Evolutionary conservation across 768 basidiomycete genomes (phyloP).

Genomic region (Leucogyrophana mollusca): DNA sequence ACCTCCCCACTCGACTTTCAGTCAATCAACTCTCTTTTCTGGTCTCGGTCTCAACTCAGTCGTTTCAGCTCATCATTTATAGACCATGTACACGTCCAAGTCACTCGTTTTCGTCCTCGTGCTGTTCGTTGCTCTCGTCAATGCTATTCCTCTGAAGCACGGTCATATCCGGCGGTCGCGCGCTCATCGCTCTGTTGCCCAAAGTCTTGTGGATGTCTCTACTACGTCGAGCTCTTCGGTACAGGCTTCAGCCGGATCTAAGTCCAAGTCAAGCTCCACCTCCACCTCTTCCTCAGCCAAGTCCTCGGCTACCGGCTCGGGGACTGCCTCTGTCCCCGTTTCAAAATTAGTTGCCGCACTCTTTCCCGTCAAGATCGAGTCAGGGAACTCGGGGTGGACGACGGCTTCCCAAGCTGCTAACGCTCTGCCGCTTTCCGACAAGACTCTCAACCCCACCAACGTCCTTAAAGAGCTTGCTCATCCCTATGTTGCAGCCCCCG

Average conservation of each 20-base stretch:
- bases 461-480: conserved; percentile 37
- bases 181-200: background rate
- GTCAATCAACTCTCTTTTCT: conserved; percentile 6
- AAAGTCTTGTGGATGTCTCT: background rate
- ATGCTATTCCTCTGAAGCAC: conserved; percentile 17
- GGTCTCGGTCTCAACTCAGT: background rate
- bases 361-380: conserved; percentile 36
- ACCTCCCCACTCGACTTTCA: conserved; percentile 9
- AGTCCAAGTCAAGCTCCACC: conserved; percentile 6
- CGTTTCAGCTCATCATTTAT: background rate
- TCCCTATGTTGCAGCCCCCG: conserved; percentile 43
- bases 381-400: conserved; percentile 41
- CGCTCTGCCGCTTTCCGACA: conserved; percentile 41
- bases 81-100: conserved; percentile 24
- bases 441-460: conserved; percentile 42
- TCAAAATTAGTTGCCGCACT: conserved; percentile 27
- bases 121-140: conserved; percentile 20
- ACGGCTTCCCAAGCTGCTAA: conserved; percentile 36
- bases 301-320: conserved; percentile 10
- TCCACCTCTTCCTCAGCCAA: conserved; percentile 14
- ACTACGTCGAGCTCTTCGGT: background rate
- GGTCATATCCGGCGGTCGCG: conserved; percentile 7
- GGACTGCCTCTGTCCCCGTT: conserved; percentile 5
- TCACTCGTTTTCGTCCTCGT: conserved; percentile 25
- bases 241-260: background rate